These are phyloP conservation scores for Tetradesmus obliquus DNA, from an alignment of 139 green algal species.

Conservation along the genomic window DNA sequence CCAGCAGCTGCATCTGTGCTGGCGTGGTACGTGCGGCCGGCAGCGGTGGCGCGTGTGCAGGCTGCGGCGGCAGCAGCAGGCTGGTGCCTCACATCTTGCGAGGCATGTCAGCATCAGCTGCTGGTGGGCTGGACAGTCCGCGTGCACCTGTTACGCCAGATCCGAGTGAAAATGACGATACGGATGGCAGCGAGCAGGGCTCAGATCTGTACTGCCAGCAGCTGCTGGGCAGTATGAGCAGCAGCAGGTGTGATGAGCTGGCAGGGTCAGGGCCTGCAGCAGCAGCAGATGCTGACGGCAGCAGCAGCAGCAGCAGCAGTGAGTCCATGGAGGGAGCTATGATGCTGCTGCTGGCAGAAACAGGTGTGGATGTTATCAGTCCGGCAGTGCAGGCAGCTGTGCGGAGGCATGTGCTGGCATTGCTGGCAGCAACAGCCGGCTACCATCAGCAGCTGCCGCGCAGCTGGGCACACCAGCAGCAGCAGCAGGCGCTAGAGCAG, in stretches of 20 bases:
- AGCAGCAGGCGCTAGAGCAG: slow-evolving; percentile 27
- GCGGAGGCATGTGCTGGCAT: slow-evolving; percentile 65
- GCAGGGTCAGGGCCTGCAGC: not conserved
- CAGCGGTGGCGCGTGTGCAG: not conserved
- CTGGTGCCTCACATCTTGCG: slow-evolving; percentile 23
- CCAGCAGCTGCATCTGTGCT: slow-evolving; percentile 1
- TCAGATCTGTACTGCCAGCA: not conserved
- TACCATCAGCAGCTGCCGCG: slow-evolving; percentile 59
- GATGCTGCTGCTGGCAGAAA: slow-evolving; percentile 47
- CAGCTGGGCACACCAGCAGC: slow-evolving; percentile 43
- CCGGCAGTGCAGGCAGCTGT: slow-evolving; percentile 54
- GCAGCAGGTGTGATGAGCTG: not conserved
- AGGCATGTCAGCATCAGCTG: slow-evolving; percentile 26
- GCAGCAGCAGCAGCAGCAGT: slow-evolving; percentile 14
- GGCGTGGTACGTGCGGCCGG: not conserved
- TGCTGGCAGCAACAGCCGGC: slow-evolving; percentile 75
- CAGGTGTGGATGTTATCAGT: slow-evolving; percentile 11
- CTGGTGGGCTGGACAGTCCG: slow-evolving; percentile 2
- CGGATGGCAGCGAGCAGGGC: slow-evolving; percentile 7
- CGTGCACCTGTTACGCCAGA: slow-evolving; percentile 57
- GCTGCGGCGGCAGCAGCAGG: not conserved
- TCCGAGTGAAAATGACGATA: slow-evolving; percentile 56
- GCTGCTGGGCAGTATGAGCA: not conserved
- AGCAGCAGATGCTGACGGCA: slow-evolving; percentile 9
- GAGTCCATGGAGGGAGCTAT: slow-evolving; percentile 52